Evolutionary conservation across 1,284 basidiomycete genomes (phyloP).

Genomic region (Puccinia coronata): DNA sequence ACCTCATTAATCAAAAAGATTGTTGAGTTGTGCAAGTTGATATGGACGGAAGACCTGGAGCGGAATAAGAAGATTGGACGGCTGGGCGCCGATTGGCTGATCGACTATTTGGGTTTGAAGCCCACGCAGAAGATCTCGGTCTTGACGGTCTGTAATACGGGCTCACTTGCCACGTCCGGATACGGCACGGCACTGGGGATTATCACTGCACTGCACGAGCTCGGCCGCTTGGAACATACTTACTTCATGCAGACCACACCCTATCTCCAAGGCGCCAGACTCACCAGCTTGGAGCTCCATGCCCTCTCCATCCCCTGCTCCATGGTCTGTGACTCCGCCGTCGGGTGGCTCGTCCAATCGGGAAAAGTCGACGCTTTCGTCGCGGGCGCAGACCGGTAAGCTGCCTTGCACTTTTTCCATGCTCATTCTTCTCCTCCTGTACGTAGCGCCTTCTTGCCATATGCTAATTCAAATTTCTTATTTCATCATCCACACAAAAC

Average conservation of each 20-base stretch:
- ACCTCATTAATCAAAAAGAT: conserved; percentile 58
- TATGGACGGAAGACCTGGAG: conserved; percentile 79
- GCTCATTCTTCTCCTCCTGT: background rate
- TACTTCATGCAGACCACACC: conserved; percentile 89
- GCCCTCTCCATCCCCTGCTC: conserved; percentile 76
- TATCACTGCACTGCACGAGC: conserved; percentile 81
- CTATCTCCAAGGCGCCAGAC: conserved; percentile 80
- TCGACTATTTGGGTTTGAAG: conserved; percentile 63
- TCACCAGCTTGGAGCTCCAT: conserved; percentile 83
- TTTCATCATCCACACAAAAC: background rate
- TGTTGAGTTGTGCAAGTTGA: conserved; percentile 64
- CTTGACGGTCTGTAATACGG: conserved; percentile 93
- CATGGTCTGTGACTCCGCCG: conserved; percentile 68
- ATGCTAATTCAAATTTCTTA: background rate
- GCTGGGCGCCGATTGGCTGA: conserved; percentile 79
- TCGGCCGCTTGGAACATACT: conserved; percentile 72
- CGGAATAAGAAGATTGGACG: conserved; percentile 78
- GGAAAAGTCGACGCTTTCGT: conserved; percentile 45
- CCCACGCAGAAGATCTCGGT: conserved; percentile 68
- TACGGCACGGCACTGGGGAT: conserved; percentile 92
- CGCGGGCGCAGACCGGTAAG: conserved; percentile 43
- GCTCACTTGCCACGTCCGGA: conserved; percentile 85
- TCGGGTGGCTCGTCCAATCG: conserved; percentile 32
- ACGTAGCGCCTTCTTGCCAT: background rate
- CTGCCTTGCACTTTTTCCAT: background rate